Percentiles rank a stretch among this genome's conserved stretches.
These are phyloP conservation scores for Lactarius psammicola DNA, from an alignment of 768 basidiomycete genomes.

Conservation along the genomic window DNA sequence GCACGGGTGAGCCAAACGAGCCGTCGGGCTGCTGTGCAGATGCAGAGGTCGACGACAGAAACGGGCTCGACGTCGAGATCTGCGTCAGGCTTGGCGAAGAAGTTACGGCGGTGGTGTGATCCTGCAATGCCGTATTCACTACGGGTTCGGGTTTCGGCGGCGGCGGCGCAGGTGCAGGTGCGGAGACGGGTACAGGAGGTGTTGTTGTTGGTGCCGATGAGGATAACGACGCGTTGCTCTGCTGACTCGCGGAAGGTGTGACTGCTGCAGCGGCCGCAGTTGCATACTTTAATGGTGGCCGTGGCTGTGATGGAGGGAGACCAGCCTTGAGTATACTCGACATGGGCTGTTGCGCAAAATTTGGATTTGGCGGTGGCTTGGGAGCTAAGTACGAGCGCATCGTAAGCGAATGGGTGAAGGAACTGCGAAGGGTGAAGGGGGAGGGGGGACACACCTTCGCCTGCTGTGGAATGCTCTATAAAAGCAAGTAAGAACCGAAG, in stretches of 20 bases:
- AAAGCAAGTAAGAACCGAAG: slow-evolving; percentile 15
- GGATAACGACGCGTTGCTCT: slow-evolving; percentile 38
- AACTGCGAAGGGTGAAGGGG: not conserved
- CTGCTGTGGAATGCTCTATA: slow-evolving; percentile 61
- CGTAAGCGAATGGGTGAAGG: slow-evolving; percentile 2
- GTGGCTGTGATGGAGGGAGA: slow-evolving; percentile 54
- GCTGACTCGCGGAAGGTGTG: slow-evolving; percentile 33
- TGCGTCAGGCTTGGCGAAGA: slow-evolving; percentile 86
- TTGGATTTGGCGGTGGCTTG: slow-evolving; percentile 78
- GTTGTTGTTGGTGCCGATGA: slow-evolving; percentile 39
- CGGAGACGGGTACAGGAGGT: slow-evolving; percentile 40
- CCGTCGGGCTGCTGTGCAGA: slow-evolving; percentile 62
- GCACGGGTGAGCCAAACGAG: slow-evolving; percentile 69
- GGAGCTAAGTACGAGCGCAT: slow-evolving; percentile 37
- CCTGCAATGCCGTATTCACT: slow-evolving; percentile 32
- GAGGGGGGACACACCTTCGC: slow-evolving; percentile 50
- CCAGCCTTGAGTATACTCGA: slow-evolving; percentile 72
- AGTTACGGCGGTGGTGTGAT: slow-evolving; percentile 41
- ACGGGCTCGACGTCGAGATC: slow-evolving; percentile 76
- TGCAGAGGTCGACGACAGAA: slow-evolving; percentile 67
- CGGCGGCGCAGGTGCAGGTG: slow-evolving; percentile 39
- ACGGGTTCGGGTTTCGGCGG: slow-evolving; percentile 33
- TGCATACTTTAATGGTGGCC: slow-evolving; percentile 84
- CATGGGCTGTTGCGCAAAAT: slow-evolving; percentile 79
- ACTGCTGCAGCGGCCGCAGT: slow-evolving; percentile 81